Evolutionary conservation across 148 eudicot genomes (phyloP).

Genomic region (Silene conica): DNA sequence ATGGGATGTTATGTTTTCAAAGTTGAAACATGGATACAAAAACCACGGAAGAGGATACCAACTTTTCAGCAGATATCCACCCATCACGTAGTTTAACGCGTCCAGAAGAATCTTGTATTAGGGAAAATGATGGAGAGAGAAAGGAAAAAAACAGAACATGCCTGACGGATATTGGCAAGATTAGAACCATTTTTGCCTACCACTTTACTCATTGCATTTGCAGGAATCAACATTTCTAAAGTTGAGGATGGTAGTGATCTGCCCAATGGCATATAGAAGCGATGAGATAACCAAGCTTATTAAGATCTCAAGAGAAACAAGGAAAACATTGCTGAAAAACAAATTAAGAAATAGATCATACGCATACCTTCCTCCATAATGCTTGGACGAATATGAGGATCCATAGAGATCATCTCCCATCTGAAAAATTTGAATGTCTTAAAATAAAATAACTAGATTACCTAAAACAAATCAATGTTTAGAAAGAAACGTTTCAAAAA

Average conservation of each 20-base stretch:
- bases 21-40: not conserved
- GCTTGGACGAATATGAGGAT: slow-evolving; percentile 67
- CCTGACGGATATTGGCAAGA: slow-evolving; percentile 81
- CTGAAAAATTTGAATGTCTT: slow-evolving; percentile 28
- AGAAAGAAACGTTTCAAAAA: not conserved
- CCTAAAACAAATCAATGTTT: slow-evolving; percentile 6
- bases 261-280: slow-evolving; percentile 17
- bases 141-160: slow-evolving; percentile 19
- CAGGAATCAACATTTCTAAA: slow-evolving; percentile 79
- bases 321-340: not conserved
- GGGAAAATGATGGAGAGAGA: not conserved
- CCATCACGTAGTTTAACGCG: not conserved
- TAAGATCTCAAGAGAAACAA: slow-evolving; percentile 1
- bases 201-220: slow-evolving; percentile 74
- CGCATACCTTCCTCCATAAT: slow-evolving; percentile 79
- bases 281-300: slow-evolving; percentile 6
- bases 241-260: slow-evolving; percentile 61
- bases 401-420: slow-evolving; percentile 57
- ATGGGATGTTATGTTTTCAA: slow-evolving; percentile 1
- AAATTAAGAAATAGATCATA: not conserved
- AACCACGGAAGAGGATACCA: not conserved
- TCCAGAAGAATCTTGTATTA: not conserved
- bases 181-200: slow-evolving; percentile 87
- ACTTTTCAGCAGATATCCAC: not conserved
- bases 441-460: not conserved